A percentile compares a stretch with the other conserved stretches of the same genome.
These are phyloP conservation scores for Yamadazyma sp. DNA, from an alignment of 805 yeast species.

Conservation along the genomic window DNA sequence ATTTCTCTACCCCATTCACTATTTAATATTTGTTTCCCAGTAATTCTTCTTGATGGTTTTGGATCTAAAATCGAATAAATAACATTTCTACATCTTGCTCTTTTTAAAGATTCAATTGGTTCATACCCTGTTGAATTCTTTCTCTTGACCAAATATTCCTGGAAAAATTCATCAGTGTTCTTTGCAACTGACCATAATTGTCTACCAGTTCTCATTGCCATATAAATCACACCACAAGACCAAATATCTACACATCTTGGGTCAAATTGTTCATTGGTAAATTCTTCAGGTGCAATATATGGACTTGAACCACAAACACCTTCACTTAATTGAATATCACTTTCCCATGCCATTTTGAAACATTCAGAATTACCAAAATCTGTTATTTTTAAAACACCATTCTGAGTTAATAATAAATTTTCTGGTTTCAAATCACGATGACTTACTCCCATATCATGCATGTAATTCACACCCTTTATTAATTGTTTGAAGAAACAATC, in stretches of 20 bases:
- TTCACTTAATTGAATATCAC: slow-evolving; percentile 61
- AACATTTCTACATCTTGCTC: slow-evolving; percentile 89
- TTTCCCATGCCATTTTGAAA: slow-evolving; percentile 82
- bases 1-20: slow-evolving; percentile 97
- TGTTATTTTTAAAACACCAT: slow-evolving; percentile 74
- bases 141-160: slow-evolving; percentile 70
- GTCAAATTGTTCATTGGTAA: slow-evolving; percentile 63
- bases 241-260: slow-evolving; percentile 82
- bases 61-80: slow-evolving; percentile 93
- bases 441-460: slow-evolving; percentile 88
- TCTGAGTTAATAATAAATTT: slow-evolving; percentile 68
- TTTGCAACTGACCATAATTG: slow-evolving; percentile 89
- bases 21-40: slow-evolving; percentile 81
- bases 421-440: slow-evolving; percentile 92
- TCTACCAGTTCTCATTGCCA: slow-evolving; percentile 94
- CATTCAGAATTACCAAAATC: slow-evolving; percentile 89
- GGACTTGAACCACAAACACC: slow-evolving; percentile 87
- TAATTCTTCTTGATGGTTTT: slow-evolving; percentile 80
- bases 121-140: slow-evolving; percentile 84
- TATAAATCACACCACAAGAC: slow-evolving; percentile 90
- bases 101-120: slow-evolving; percentile 81
- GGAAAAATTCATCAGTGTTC: slow-evolving; percentile 71
- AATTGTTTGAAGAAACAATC: slow-evolving; percentile 89
- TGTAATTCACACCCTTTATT: slow-evolving; percentile 76
- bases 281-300: slow-evolving; percentile 89